phyloP scores from a whole-genome alignment of 2,329 filamentous ascomycete species.

The Drechslerella dactyloides region DNA sequence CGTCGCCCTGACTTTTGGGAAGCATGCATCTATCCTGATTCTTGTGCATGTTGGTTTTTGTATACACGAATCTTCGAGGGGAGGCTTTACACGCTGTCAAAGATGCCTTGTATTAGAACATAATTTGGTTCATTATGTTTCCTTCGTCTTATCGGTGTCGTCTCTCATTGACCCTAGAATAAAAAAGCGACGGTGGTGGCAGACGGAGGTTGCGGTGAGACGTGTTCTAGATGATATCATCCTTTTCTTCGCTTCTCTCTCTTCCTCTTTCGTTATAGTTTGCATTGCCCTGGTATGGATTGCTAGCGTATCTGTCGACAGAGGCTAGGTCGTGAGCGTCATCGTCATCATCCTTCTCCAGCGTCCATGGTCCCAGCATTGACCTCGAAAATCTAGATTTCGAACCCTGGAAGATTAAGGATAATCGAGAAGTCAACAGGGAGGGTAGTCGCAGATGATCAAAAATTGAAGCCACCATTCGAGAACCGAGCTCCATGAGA shows the following conservation, averaged over 20 bases:
- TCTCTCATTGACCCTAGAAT: background rate
- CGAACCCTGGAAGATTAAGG: slow-evolving; percentile 6
- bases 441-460: background rate
- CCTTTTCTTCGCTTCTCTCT: too few species aligned
- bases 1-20: background rate
- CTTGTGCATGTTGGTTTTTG: background rate
- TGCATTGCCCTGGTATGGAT: background rate
- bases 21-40: background rate
- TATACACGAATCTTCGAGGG: background rate
- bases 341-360: background rate
- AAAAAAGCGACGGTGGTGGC: background rate
- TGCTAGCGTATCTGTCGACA: background rate
- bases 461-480: slow-evolving; percentile 47
- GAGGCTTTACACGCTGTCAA: background rate
- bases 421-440: slow-evolving; percentile 11
- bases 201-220: background rate
- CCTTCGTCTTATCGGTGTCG: background rate
- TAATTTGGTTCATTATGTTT: background rate
- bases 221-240: background rate
- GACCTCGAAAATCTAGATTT: slow-evolving; percentile 1
- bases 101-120: slow-evolving; percentile 1
- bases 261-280: background rate
- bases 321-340: background rate
- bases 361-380: background rate
- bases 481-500: slow-evolving; percentile 40